Evolutionary conservation across 2,329 filamentous ascomycete species (phyloP).

Genomic region (Colletotrichum lini): DNA sequence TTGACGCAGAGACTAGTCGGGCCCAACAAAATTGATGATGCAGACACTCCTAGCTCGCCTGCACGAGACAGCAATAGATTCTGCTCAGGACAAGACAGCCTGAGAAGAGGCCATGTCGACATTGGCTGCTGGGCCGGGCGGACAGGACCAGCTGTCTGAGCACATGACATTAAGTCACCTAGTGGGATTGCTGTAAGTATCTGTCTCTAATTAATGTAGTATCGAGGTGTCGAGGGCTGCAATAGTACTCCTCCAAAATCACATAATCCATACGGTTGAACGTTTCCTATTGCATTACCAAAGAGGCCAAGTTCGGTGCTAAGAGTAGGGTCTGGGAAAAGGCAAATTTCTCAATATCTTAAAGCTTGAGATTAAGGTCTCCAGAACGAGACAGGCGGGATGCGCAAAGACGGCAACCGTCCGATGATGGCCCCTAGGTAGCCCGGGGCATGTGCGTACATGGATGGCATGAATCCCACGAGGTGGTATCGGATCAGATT

Average conservation of each 20-base stretch:
- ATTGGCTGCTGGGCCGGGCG: not conserved
- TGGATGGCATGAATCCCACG: not conserved
- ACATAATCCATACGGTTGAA: not conserved
- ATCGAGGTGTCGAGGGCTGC: not conserved
- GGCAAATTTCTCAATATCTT: too few species aligned
- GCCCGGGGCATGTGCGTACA: not conserved
- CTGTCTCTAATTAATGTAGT: not conserved
- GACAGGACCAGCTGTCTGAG: constrained; percentile 9
- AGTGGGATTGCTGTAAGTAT: not conserved
- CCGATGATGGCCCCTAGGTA: not conserved
- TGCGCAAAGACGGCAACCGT: not conserved
- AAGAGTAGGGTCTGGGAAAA: not conserved
- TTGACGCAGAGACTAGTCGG: constrained; percentile 26
- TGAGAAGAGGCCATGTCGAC: constrained; percentile 2
- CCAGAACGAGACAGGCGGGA: not conserved
- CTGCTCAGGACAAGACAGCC: not conserved
- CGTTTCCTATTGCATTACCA: not conserved
- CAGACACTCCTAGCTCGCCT: constrained; percentile 18
- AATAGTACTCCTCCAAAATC: not conserved
- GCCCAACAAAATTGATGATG: constrained; percentile 35
- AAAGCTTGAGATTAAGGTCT: not conserved
- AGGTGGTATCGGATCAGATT: constrained; percentile 8
- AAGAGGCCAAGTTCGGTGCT: not conserved
- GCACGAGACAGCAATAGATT: constrained; percentile 9
- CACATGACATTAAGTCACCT: not conserved